Evolutionary conservation across 495 filamentous ascomycete genomes (phyloP).

Genomic region (Penicillium robsamsonii): DNA sequence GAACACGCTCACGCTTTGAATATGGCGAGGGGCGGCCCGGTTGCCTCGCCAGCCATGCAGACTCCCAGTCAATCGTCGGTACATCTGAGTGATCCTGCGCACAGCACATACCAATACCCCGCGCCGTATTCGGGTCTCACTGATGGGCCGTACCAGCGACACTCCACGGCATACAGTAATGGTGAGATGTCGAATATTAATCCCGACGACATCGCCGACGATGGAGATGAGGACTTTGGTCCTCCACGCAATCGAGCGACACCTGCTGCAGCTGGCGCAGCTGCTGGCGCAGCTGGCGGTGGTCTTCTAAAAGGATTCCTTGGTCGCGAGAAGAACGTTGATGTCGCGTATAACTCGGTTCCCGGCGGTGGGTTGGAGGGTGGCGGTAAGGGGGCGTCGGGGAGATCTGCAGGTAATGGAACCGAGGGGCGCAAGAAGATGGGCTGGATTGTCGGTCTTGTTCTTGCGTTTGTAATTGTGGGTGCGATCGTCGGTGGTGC

Average conservation of each 20-base stretch:
- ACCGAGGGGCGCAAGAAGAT: conserved; percentile 64
- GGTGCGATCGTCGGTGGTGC: conserved; percentile 76
- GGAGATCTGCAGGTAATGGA: conserved; percentile 40
- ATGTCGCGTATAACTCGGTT: conserved; percentile 53
- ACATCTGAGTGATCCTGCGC: conserved; percentile 23
- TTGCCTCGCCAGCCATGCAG: conserved; percentile 37
- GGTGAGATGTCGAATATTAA: conserved; percentile 58
- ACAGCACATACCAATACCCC: conserved; percentile 30
- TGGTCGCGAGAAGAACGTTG: conserved; percentile 41
- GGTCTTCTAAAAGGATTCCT: conserved; percentile 46
- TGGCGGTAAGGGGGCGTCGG: conserved; percentile 18
- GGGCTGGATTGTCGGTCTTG: conserved; percentile 63
- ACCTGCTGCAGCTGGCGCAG: conserved; percentile 49
- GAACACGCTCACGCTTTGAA: conserved; percentile 42
- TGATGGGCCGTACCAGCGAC: conserved; percentile 58
- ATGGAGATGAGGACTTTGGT: conserved; percentile 76
- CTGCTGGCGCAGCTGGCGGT: conserved; percentile 55
- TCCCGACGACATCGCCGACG: conserved; percentile 77
- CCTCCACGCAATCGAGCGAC: conserved; percentile 31
- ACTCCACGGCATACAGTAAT: conserved; percentile 56
- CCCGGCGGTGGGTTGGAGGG: conserved; percentile 35
- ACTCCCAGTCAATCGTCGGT: conserved; percentile 35
- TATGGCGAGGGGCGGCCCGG: conserved; percentile 34
- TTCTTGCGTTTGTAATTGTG: conserved; percentile 62
- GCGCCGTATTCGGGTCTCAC: conserved; percentile 36